Evolutionary conservation across 805 yeast species (phyloP).

Genomic region (Candida michaelii): DNA sequence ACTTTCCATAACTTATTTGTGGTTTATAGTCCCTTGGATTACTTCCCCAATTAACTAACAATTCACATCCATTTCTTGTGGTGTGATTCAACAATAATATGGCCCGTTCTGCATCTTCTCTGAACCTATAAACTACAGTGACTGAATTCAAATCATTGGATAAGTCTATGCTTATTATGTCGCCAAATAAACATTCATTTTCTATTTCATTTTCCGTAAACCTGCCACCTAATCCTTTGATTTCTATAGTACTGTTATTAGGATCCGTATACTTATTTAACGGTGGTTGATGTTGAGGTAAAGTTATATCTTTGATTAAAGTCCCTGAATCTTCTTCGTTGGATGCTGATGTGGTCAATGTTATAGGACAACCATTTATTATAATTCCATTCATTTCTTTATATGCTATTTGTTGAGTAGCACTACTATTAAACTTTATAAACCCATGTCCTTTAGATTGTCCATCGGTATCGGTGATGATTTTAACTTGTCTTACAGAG

Average conservation of each 20-base stretch:
- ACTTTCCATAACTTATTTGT: slow-evolving; percentile 4
- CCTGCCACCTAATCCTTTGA: slow-evolving; percentile 61
- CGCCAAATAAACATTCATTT: slow-evolving; percentile 65
- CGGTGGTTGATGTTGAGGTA: slow-evolving; percentile 51
- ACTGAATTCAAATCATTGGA: slow-evolving; percentile 23
- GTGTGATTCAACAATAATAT: slow-evolving; percentile 32
- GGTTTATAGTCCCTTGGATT: background rate
- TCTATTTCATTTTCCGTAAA: slow-evolving; percentile 64
- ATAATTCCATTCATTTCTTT: slow-evolving; percentile 79
- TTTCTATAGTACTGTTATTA: slow-evolving; percentile 71
- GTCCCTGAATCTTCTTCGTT: background rate
- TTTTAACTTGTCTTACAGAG: slow-evolving; percentile 65
- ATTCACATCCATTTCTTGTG: slow-evolving; percentile 26
- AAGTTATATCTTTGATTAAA: slow-evolving; percentile 16
- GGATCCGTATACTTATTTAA: slow-evolving; percentile 74
- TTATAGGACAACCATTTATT: slow-evolving; percentile 70
- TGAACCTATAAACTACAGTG: slow-evolving; percentile 25
- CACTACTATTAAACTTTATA: slow-evolving; percentile 67
- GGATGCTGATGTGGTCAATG: slow-evolving; percentile 27
- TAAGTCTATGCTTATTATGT: slow-evolving; percentile 26
- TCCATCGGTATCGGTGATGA: slow-evolving; percentile 73
- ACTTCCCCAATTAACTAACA: slow-evolving; percentile 35
- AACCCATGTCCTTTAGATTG: slow-evolving; percentile 86
- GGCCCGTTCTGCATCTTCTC: slow-evolving; percentile 40
- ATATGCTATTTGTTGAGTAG: slow-evolving; percentile 70